A percentile compares a stretch with the other conserved stretches of the same genome.
Evolutionary conservation across 257 asterid genomes (phyloP).

Genomic region (Prunella vulgaris): DNA sequence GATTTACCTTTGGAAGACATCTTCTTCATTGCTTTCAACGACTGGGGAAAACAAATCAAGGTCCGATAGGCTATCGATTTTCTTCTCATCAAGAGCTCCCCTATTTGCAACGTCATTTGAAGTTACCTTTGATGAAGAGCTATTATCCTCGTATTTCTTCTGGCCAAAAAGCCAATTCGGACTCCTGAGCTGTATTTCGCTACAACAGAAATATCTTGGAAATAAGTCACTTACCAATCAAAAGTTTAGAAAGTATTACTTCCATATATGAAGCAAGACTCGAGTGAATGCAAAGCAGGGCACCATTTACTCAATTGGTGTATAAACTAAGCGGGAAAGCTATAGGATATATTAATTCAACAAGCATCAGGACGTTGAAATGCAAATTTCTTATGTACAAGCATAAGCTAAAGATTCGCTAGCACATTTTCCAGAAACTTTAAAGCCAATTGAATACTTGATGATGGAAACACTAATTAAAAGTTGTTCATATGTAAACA

Average conservation of each 20-base stretch:
- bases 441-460: background rate
- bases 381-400: background rate
- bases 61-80: slow-evolving; percentile 46
- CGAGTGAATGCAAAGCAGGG: slow-evolving; percentile 7
- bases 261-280: background rate
- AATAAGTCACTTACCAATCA: slow-evolving; percentile 3
- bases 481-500: background rate
- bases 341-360: background rate
- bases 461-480: background rate
- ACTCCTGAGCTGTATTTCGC: slow-evolving; percentile 94
- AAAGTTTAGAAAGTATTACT: background rate
- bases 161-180: slow-evolving; percentile 99
- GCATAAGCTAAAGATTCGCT: background rate
- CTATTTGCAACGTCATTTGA: slow-evolving; percentile 43
- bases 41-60: slow-evolving; percentile 66
- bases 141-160: slow-evolving; percentile 70
- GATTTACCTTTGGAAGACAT: slow-evolving; percentile 69
- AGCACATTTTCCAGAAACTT: background rate
- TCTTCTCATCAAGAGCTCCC: slow-evolving; percentile 44
- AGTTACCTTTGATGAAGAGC: slow-evolving; percentile 44
- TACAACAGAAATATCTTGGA: slow-evolving; percentile 29
- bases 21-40: slow-evolving; percentile 70
- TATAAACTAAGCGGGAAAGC: background rate
- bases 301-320: background rate
- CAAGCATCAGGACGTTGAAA: background rate